Evolutionary conservation across 2,329 filamentous ascomycete species (phyloP).

Genomic region (Sclerotinia sclerotiorum): DNA sequence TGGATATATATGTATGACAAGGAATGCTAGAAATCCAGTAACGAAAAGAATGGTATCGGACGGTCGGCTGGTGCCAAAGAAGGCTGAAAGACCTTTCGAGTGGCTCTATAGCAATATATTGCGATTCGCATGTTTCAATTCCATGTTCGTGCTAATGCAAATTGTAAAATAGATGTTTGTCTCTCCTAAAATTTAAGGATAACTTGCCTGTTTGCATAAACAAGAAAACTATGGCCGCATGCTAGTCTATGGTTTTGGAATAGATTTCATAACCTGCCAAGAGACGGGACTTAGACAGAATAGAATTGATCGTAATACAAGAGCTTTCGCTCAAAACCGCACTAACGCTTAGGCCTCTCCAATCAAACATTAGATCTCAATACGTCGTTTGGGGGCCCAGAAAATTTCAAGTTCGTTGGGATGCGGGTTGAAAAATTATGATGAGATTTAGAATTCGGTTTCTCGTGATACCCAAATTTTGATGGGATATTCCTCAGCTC

Average conservation of each 20-base stretch:
- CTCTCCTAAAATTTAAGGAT: constrained; percentile 1
- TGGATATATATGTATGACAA: neutral
- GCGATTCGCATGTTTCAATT: constrained; percentile 13
- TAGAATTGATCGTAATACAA: neutral
- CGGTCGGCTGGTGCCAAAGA: neutral
- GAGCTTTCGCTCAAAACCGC: neutral
- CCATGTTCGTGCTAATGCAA: neutral
- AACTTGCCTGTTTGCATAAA: neutral
- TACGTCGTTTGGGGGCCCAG: neutral
- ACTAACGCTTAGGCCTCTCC: neutral
- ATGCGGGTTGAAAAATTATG: neutral
- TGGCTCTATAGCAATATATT: neutral
- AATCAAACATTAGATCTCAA: neutral
- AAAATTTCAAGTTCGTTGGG: neutral
- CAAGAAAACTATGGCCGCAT: neutral
- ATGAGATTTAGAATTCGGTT: neutral
- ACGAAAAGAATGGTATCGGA: neutral
- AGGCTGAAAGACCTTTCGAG: neutral
- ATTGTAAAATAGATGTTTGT: neutral
- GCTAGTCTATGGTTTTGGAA: neutral
- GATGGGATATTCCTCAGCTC: neutral
- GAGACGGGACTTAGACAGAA: neutral
- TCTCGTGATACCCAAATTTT: neutral
- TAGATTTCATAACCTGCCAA: neutral
- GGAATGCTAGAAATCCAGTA: neutral